Evolutionary conservation across 768 basidiomycete genomes (phyloP), one percentile per base, ranked within the genome.

Genomic region (Trametes cingulata): DNA sequence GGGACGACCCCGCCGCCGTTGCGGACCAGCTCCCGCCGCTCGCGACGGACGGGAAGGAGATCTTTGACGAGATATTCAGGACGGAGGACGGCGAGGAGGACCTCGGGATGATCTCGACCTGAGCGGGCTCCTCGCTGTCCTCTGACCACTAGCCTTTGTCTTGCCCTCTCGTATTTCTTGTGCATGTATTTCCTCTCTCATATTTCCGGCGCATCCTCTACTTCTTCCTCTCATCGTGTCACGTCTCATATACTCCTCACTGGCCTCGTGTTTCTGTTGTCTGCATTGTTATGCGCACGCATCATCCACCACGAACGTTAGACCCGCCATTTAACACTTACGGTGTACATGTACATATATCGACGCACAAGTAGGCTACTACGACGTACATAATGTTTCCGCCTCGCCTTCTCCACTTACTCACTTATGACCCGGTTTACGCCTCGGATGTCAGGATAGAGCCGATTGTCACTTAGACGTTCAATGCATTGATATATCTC

Each of bases 51-150:
- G 91, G 90, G 52, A 90, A 87, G 71, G 89, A 91, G 60, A 84
- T 93, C 35, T 93, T 93, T 67, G 77, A 84, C 48, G 85, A 89
- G 71, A 86, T 91, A 52, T 92, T 93, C 66, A 77, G 77, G 25
- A 47, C 65, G 40, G 59, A 73, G 42, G 76, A 75, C 14, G 84
- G 80, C 40, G 87, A 88, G 58, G 87, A 88, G 60, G 90, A 92
- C 67, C 77, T 80, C 37, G 91, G 91, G 17, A 87, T 85, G 83
- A 76, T 92, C 50, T 93, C 91, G 42, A 86, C 88, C 2, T 93
- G 71, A 76, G 40, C 50, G 1, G 19, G 43, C 27, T 22, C 8
- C 17, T 27, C 20, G 41, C 8, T 46, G 29, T 47, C 37, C 54
- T 36, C 20, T 36, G 52, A 2, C 22, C 6, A 43, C 51, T 50